These are phyloP conservation scores for Auricularia auricula-judae DNA, from an alignment of 768 basidiomycete species.

Conservation along the genomic window DNA sequence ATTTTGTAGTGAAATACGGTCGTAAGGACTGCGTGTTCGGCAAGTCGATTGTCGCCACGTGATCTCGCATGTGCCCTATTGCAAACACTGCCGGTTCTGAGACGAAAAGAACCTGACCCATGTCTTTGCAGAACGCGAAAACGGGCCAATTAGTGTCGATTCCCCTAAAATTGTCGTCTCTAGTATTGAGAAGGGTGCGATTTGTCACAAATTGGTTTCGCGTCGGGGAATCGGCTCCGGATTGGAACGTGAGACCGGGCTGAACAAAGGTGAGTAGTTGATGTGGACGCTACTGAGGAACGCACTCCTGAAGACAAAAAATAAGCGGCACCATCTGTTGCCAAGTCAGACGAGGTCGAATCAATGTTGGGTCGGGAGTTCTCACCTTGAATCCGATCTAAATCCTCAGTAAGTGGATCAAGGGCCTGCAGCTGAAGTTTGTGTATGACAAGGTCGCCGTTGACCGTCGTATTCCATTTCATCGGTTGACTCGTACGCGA, in stretches of 20 bases:
- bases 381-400: no score
- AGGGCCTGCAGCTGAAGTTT: background rate
- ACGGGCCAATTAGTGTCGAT: slow-evolving; percentile 11
- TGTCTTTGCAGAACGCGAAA: slow-evolving; percentile 9
- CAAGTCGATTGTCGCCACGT: slow-evolving; percentile 6
- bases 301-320: no score
- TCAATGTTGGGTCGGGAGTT: no score
- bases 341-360: no score
- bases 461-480: background rate
- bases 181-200: slow-evolving; percentile 9
- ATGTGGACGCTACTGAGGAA: no score
- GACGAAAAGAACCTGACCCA: slow-evolving; percentile 8
- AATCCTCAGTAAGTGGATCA: background rate
- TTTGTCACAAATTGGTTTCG: slow-evolving; percentile 8
- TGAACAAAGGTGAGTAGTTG: no score
- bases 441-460: background rate
- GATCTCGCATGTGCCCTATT: slow-evolving; percentile 26
- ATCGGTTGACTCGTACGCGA: background rate
- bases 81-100: slow-evolving; percentile 19
- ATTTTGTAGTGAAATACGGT: slow-evolving; percentile 21
- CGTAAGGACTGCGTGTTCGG: background rate
- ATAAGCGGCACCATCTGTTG: no score
- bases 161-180: slow-evolving; percentile 10
- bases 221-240: slow-evolving; percentile 7
- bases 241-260: slow-evolving; percentile 1